Evolutionary conservation across 805 yeast genomes (phyloP).

Genomic region (Middelhovenomyces tepae): DNA sequence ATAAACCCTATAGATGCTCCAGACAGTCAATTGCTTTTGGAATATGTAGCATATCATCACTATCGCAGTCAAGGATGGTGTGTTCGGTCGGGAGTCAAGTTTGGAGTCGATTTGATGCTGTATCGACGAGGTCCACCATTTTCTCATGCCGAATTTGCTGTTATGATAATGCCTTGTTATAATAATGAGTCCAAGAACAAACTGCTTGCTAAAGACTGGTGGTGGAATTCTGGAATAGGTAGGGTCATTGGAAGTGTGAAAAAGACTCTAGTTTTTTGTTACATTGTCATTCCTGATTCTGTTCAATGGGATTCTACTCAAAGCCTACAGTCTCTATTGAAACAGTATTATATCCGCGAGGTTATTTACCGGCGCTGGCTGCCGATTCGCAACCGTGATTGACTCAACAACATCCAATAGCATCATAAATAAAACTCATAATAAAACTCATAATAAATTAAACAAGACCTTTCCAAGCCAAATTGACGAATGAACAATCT

Average conservation of each 20-base stretch:
- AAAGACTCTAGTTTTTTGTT: constrained; percentile 63
- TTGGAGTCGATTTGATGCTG: constrained; percentile 77
- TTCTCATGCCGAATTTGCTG: constrained; percentile 83
- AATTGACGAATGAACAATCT: too few species aligned
- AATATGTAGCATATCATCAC: constrained; percentile 75
- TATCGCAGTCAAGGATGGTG: constrained; percentile 92
- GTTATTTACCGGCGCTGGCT: constrained; percentile 74
- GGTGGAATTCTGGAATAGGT: constrained; percentile 58
- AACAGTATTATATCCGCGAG: constrained; percentile 49
- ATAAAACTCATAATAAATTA: too few species aligned
- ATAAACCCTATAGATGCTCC: too few species aligned
- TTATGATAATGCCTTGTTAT: constrained; percentile 40
- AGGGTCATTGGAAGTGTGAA: constrained; percentile 84
- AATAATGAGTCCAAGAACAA: constrained; percentile 22
- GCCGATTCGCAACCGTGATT: constrained; percentile 77
- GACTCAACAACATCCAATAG: too few species aligned
- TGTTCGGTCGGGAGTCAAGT: constrained; percentile 82
- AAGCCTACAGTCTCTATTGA: constrained; percentile 27
- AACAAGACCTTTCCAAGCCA: too few species aligned
- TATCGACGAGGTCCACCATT: constrained; percentile 93
- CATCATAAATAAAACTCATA: too few species aligned
- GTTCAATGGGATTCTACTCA: constrained; percentile 19
- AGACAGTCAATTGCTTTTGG: constrained; percentile 37
- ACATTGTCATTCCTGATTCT: constrained; percentile 48
- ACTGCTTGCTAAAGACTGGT: constrained; percentile 33